Evolutionary conservation across 73 alveolate species (phyloP).

Genomic region (Paramecium tetraurelia): DNA sequence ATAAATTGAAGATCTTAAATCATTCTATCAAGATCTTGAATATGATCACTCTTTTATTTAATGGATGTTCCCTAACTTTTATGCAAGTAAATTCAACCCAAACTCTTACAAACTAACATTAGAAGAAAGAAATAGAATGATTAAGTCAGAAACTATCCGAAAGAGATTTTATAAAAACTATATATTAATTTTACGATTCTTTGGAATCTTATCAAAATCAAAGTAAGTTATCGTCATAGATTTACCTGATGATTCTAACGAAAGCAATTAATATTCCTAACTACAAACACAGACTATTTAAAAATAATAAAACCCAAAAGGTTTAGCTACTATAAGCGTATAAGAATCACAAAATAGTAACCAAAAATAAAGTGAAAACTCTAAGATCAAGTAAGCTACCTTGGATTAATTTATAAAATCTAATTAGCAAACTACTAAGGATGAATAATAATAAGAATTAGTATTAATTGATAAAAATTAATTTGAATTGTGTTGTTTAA

Average conservation of each 20-base stretch:
- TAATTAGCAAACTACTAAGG: neutral
- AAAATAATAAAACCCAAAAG: neutral
- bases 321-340: neutral
- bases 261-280: neutral
- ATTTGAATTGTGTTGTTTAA: neutral
- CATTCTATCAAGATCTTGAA: neutral
- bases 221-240: neutral
- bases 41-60: conserved; percentile 19
- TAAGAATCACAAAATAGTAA: neutral
- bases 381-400: neutral
- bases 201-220: neutral
- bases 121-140: conserved; percentile 12
- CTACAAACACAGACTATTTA: neutral
- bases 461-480: neutral
- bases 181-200: neutral
- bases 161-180: neutral
- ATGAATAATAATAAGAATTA: neutral
- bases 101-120: neutral
- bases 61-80: conserved; percentile 51
- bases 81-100: neutral
- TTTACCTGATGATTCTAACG: neutral
- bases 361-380: neutral
- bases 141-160: neutral
- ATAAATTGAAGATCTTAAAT: neutral
- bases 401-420: neutral